These are phyloP conservation scores for Vitis riparia DNA, from an alignment of 164 flowering plant species.

Conservation along the genomic window DNA sequence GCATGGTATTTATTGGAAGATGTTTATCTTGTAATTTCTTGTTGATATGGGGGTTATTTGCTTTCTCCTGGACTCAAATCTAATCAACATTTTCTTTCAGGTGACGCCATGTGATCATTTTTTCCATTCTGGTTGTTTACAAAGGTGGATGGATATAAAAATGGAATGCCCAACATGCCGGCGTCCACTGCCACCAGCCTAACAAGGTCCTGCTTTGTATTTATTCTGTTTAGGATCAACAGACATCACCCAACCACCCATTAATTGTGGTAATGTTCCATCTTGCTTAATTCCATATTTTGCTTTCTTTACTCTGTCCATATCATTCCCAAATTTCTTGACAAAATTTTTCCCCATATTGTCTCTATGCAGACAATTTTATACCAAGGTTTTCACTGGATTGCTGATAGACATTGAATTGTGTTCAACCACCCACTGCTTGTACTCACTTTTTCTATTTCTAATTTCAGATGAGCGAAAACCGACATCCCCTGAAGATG, in stretches of 20 bases:
- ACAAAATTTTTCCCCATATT: too few relatives aligned
- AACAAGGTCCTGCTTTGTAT: constrained; percentile 18
- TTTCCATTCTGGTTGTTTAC: constrained; percentile 94
- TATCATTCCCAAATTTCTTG: background rate
- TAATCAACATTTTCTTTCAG: constrained; percentile 34
- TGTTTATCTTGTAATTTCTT: background rate
- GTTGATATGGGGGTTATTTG: background rate
- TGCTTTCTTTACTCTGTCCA: background rate
- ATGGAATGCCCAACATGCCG: constrained; percentile 99
- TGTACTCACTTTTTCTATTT: too few relatives aligned
- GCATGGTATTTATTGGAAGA: constrained; percentile 61
- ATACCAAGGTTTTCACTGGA: too few relatives aligned
- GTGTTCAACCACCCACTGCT: too few relatives aligned
- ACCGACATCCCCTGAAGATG: background rate
- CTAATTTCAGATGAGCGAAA: too few relatives aligned
- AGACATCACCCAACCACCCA: constrained; percentile 18
- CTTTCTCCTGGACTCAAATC: background rate
- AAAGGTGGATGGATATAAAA: constrained; percentile 99
- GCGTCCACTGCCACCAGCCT: constrained; percentile 89
- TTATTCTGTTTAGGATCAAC: constrained; percentile 25
- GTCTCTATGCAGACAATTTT: too few relatives aligned
- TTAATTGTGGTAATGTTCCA: constrained; percentile 16
- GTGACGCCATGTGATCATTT: constrained; percentile 99
- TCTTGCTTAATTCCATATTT: background rate
- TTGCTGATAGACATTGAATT: too few relatives aligned